A percentile compares a stretch with the other conserved stretches of the same genome.
These are phyloP conservation scores for Boletus sp. DNA, from an alignment of 1,284 basidiomycete genomes.

Conservation along the genomic window DNA sequence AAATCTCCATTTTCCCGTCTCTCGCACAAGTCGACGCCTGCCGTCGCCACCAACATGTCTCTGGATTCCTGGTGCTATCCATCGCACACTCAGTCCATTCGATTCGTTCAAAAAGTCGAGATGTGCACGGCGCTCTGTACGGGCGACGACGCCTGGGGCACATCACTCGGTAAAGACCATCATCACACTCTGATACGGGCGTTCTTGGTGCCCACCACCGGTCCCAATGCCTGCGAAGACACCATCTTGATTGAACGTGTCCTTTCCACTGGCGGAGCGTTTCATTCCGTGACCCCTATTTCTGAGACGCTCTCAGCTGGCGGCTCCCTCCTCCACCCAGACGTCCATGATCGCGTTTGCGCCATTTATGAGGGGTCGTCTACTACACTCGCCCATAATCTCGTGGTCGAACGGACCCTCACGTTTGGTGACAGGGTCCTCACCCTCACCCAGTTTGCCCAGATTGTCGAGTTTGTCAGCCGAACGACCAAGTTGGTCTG, in stretches of 20 bases:
- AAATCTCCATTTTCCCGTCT: constrained; percentile 4
- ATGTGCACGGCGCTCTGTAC: constrained; percentile 11
- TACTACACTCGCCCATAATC: neutral
- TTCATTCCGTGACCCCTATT: constrained; percentile 10
- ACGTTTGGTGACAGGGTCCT: constrained; percentile 1
- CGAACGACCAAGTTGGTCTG: neutral
- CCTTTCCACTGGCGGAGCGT: neutral
- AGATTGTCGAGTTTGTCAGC: constrained; percentile 11
- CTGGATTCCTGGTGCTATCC: constrained; percentile 5
- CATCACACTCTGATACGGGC: constrained; percentile 13
- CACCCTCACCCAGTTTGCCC: constrained; percentile 6
- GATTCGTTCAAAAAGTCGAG: constrained; percentile 12
- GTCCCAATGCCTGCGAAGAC: neutral
- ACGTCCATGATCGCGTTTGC: constrained; percentile 12
- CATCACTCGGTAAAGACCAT: neutral
- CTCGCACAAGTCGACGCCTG: neutral
- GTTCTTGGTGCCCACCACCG: neutral
- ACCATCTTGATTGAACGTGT: constrained; percentile 17
- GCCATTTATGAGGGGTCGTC: neutral
- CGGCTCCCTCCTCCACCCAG: constrained; percentile 10
- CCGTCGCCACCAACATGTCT: neutral
- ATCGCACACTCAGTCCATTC: neutral
- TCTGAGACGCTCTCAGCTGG: neutral
- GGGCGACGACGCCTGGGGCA: constrained; percentile 2
- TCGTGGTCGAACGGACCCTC: constrained; percentile 14